These are phyloP conservation scores for Psilocybe azurescens DNA, from an alignment of 768 basidiomycete species.

Conservation along the genomic window DNA sequence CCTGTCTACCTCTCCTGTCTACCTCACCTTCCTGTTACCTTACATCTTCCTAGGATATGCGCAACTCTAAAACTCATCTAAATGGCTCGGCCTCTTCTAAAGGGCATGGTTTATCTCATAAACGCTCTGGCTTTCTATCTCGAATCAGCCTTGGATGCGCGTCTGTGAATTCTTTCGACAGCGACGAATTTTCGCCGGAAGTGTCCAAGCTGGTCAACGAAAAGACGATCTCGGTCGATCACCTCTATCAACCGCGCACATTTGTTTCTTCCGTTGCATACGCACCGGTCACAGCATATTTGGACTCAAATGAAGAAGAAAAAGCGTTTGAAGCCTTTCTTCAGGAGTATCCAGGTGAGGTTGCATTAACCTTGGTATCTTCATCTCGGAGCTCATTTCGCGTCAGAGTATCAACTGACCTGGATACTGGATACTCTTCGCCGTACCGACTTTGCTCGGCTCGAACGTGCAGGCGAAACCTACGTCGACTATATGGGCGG, in stretches of 20 bases:
- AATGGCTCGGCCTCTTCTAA: conserved; percentile 22
- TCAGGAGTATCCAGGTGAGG: conserved; percentile 42
- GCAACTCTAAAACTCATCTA: conserved; percentile 33
- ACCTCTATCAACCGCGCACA: conserved; percentile 29
- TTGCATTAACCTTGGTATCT: neutral
- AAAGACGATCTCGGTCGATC: conserved; percentile 32
- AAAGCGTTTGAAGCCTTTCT: conserved; percentile 56
- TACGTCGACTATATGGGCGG: conserved; percentile 92
- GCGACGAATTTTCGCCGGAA: conserved; percentile 44
- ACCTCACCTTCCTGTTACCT: neutral
- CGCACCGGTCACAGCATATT: conserved; percentile 31
- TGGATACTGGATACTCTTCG: conserved; percentile 76
- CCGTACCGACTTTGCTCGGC: conserved; percentile 61
- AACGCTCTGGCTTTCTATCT: conserved; percentile 42
- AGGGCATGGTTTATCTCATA: conserved; percentile 30
- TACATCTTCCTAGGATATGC: conserved; percentile 29
- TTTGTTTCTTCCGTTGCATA: conserved; percentile 25
- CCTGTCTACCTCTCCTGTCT: neutral
- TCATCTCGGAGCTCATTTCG: neutral
- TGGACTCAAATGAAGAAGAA: conserved; percentile 36
- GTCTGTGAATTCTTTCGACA: conserved; percentile 39
- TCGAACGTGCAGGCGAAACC: conserved; percentile 68
- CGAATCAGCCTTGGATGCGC: conserved; percentile 45
- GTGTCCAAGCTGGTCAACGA: conserved; percentile 37
- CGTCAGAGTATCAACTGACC: conserved; percentile 64